These are phyloP conservation scores for Rhodotorula taiwanensis DNA, from an alignment of 768 basidiomycete species.

Conservation along the genomic window DNA sequence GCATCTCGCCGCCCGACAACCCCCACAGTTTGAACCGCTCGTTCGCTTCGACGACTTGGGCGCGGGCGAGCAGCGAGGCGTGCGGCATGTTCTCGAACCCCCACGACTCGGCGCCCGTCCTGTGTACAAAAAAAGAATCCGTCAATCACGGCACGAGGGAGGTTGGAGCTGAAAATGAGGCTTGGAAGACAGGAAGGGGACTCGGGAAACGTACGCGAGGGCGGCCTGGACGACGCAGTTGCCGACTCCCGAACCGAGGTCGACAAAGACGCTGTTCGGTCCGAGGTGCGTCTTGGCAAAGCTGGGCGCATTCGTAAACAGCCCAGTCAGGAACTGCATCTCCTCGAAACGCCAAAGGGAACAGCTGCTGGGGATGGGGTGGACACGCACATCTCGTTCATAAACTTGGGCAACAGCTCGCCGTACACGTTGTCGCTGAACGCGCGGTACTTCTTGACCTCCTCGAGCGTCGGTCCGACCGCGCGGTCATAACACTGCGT, in stretches of 20 bases:
- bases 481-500: slow-evolving; percentile 90
- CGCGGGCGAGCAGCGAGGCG: slow-evolving; percentile 70
- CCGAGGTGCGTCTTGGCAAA: slow-evolving; percentile 55
- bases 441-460: slow-evolving; percentile 70
- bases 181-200: background rate
- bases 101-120: slow-evolving; percentile 63
- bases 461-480: slow-evolving; percentile 81
- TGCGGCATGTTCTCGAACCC: slow-evolving; percentile 72
- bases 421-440: slow-evolving; percentile 77
- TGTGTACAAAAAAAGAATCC: no score
- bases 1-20: slow-evolving; percentile 63
- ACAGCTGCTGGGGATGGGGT: slow-evolving; percentile 4
- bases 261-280: slow-evolving; percentile 64
- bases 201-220: slow-evolving; percentile 52
- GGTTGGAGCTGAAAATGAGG: background rate
- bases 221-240: slow-evolving; percentile 77
- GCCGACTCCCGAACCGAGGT: slow-evolving; percentile 78
- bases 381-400: slow-evolving; percentile 38
- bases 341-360: no score
- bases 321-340: no score
- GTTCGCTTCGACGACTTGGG: slow-evolving; percentile 66
- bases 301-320: no score
- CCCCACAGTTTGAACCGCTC: slow-evolving; percentile 89
- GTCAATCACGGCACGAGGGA: background rate
- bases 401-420: slow-evolving; percentile 68